Evolutionary conservation across 352 stramenopile genomes (phyloP).

Genomic region (Phytophthora citricola): DNA sequence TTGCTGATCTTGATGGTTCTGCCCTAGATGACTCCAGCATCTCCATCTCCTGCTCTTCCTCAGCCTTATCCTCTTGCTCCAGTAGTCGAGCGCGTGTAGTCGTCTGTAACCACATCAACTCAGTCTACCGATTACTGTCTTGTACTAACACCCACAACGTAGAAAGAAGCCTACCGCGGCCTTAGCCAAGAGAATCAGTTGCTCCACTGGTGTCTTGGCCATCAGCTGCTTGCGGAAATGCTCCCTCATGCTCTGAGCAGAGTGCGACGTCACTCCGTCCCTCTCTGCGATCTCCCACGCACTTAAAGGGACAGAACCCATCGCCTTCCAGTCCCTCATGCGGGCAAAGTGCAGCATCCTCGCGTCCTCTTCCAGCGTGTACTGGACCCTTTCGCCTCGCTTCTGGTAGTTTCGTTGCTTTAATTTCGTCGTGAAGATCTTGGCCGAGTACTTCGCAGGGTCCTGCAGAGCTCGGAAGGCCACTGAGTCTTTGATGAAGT

Average conservation of each 20-base stretch:
- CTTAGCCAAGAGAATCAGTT: constrained; percentile 35
- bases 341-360: constrained; percentile 59
- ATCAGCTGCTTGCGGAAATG: constrained; percentile 56
- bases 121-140: background rate
- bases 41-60: background rate
- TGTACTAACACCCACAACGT: background rate
- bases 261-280: constrained; percentile 43
- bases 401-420: background rate
- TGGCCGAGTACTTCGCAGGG: constrained; percentile 43
- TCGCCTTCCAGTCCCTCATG: constrained; percentile 26
- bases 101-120: constrained; percentile 9
- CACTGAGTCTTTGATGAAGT: constrained; percentile 63
- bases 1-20: background rate
- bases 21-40: background rate
- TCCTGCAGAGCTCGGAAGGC: constrained; percentile 39
- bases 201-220: constrained; percentile 45
- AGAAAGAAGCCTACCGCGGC: constrained; percentile 30
- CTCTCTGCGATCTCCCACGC: constrained; percentile 25
- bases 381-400: constrained; percentile 22
- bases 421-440: constrained; percentile 12
- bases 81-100: constrained; percentile 3
- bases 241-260: constrained; percentile 58
- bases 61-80: constrained; percentile 7
- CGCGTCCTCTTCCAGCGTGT: constrained; percentile 51
- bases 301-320: constrained; percentile 24